Percentiles rank a stretch among this genome's conserved stretches.
Conservation (phyloP, 192 early-diverging fungal genomes). For the Coemansia sp. region DNA sequence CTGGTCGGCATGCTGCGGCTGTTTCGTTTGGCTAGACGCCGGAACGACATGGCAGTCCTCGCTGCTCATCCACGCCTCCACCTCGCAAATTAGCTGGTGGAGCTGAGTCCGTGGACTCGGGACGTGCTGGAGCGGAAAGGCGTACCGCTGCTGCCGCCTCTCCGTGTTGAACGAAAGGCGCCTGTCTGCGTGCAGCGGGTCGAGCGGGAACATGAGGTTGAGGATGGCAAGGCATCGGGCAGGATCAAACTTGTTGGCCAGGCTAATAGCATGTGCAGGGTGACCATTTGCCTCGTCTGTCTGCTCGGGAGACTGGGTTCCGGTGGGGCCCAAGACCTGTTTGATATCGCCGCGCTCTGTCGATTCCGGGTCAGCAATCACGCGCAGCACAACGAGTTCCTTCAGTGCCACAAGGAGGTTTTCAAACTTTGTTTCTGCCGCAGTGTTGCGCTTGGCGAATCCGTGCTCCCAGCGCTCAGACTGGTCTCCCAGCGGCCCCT, state of each 20-base stretch:
- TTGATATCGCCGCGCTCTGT: slow-evolving; percentile 26
- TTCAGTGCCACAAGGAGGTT: slow-evolving; percentile 49
- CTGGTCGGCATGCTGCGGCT: neutral
- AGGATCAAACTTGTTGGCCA: slow-evolving; percentile 13
- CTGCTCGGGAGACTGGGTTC: neutral
- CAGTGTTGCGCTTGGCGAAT: slow-evolving; percentile 46
- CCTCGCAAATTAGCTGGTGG: slow-evolving; percentile 40
- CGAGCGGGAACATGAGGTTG: slow-evolving; percentile 50
- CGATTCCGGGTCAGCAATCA: slow-evolving; percentile 7
- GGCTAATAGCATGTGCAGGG: neutral
- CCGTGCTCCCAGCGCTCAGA: slow-evolving; percentile 50
- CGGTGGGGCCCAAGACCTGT: neutral
- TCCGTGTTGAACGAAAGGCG: slow-evolving; percentile 4
- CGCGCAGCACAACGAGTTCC: slow-evolving; percentile 40
- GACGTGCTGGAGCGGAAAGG: slow-evolving; percentile 36
- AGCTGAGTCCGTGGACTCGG: slow-evolving; percentile 43
- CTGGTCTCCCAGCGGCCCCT: slow-evolving; percentile 33
- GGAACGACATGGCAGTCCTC: slow-evolving; percentile 17
- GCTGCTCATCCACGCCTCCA: slow-evolving; percentile 41
- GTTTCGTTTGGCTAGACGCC: neutral
- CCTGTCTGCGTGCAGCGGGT: slow-evolving; percentile 6
- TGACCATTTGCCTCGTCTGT: neutral
- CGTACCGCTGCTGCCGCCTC: slow-evolving; percentile 26
- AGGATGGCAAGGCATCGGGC: slow-evolving; percentile 34
- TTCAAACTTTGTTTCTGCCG: slow-evolving; percentile 45